Evolutionary conservation across 345 rosid genomes (phyloP).

Genomic region (Salix viminalis): DNA sequence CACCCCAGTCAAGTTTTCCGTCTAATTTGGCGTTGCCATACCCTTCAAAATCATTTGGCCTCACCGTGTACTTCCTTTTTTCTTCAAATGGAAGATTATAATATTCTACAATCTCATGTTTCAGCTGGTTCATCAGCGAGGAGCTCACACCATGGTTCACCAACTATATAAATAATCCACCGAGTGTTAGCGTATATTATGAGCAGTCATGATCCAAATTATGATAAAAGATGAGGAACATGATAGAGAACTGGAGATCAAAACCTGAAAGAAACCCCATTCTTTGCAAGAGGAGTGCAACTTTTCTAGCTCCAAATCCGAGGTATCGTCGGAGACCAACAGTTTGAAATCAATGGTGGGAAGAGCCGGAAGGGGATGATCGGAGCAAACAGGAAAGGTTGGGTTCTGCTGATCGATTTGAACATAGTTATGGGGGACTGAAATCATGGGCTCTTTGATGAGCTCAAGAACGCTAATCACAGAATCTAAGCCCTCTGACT

Average conservation of each 20-base stretch:
- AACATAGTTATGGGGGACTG: slow-evolving; percentile 20
- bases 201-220: neutral
- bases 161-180: slow-evolving; percentile 7
- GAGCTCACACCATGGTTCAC: slow-evolving; percentile 36
- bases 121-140: slow-evolving; percentile 16
- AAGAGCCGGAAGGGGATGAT: neutral
- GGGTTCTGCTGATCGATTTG: slow-evolving; percentile 7
- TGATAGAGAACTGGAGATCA: neutral
- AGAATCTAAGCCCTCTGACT: too few species aligned
- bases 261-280: slow-evolving; percentile 45
- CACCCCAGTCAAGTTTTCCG: slow-evolving; percentile 24
- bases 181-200: too few species aligned
- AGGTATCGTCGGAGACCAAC: slow-evolving; percentile 17
- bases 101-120: slow-evolving; percentile 19
- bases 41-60: slow-evolving; percentile 26
- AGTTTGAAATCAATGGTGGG: slow-evolving; percentile 29
- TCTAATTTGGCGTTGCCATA: slow-evolving; percentile 3
- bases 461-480: slow-evolving; percentile 25
- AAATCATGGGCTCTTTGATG: slow-evolving; percentile 15
- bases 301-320: slow-evolving; percentile 19
- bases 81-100: slow-evolving; percentile 32
- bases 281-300: slow-evolving; percentile 29
- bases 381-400: neutral
- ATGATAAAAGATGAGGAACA: too few species aligned
- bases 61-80: slow-evolving; percentile 26